These are phyloP conservation scores for Lentinus polychrous DNA, from an alignment of 1,284 basidiomycete species.

Conservation along the genomic window DNA sequence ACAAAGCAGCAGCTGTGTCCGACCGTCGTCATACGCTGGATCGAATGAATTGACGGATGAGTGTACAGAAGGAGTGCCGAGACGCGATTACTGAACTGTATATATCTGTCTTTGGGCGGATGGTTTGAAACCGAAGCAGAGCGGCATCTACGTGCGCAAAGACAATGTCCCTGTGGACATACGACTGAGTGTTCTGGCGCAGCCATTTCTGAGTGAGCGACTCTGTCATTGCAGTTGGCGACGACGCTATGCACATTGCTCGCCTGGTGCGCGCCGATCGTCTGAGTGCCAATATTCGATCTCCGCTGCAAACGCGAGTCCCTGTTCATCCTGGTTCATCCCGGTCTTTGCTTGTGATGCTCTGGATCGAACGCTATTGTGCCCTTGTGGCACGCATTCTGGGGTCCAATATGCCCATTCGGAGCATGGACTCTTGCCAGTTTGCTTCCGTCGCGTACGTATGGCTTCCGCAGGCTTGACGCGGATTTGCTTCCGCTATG, in stretches of 20 bases:
- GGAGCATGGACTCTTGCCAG: no score
- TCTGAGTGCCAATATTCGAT: no score
- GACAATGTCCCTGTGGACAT: slow-evolving; percentile 48
- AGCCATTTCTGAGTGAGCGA: slow-evolving; percentile 64
- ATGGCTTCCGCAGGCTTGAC: no score
- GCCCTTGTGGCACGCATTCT: no score
- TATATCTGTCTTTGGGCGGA: slow-evolving; percentile 87
- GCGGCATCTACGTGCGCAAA: slow-evolving; percentile 61
- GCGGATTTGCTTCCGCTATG: slow-evolving; percentile 9
- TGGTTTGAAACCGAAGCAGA: slow-evolving; percentile 53
- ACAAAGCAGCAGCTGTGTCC: slow-evolving; percentile 85
- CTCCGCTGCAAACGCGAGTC: no score
- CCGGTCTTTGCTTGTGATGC: no score
- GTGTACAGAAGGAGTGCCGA: slow-evolving; percentile 8
- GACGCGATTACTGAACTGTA: slow-evolving; percentile 61
- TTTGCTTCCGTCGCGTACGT: no score
- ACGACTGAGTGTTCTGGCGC: slow-evolving; percentile 59
- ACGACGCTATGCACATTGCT: no score
- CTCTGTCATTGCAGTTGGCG: slow-evolving; percentile 8
- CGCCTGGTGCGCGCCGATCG: no score
- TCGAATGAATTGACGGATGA: slow-evolving; percentile 11
- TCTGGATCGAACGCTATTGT: no score
- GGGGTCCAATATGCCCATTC: no score
- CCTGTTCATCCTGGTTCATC: no score
- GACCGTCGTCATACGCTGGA: slow-evolving; percentile 88